Evolutionary conservation across 2,329 filamentous ascomycete species (phyloP).

Genomic region (Dactylonectria macrodidyma): DNA sequence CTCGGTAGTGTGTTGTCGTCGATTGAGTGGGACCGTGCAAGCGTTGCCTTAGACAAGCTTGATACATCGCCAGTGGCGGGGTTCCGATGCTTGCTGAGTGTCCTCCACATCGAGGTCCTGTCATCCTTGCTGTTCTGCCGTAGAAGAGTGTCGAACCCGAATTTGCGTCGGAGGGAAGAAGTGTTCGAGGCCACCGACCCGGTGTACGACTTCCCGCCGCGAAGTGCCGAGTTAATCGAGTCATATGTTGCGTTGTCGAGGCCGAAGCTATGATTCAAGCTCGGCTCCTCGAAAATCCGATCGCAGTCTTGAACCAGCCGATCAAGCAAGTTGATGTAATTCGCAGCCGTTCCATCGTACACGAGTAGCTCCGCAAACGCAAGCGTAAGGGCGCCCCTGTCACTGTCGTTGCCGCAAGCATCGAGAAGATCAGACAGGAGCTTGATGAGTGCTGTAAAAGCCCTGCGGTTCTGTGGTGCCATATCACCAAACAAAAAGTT

Average conservation of each 20-base stretch:
- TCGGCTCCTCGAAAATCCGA: conserved; percentile 82
- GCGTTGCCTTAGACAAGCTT: conserved; percentile 76
- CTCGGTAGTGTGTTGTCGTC: conserved; percentile 72
- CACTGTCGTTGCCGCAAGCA: conserved; percentile 91
- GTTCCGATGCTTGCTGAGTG: conserved; percentile 85
- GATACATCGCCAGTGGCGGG: conserved; percentile 71
- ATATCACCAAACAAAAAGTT: conserved; percentile 75
- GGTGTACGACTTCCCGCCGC: conserved; percentile 72
- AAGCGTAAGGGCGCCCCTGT: conserved; percentile 88
- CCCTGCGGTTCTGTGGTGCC: conserved; percentile 80
- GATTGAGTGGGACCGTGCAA: conserved; percentile 83
- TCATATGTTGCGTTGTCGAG: conserved; percentile 65
- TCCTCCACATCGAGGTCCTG: conserved; percentile 85
- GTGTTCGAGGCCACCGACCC: conserved; percentile 88
- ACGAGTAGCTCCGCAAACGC: conserved; percentile 92
- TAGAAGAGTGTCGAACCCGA: conserved; percentile 83
- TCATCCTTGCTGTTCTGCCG: conserved; percentile 86
- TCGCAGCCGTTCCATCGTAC: conserved; percentile 80
- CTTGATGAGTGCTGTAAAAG: conserved; percentile 87
- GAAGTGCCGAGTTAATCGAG: conserved; percentile 69
- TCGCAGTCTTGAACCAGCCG: conserved; percentile 92
- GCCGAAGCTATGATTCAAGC: conserved; percentile 58
- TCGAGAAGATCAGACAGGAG: conserved; percentile 90
- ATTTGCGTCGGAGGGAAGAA: conserved; percentile 87
- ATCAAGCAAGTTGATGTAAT: conserved; percentile 91